Evolutionary conservation across 495 filamentous ascomycete species (phyloP), one percentile per base, ranked within the genome.

Genomic region (Penicillium herquei): DNA sequence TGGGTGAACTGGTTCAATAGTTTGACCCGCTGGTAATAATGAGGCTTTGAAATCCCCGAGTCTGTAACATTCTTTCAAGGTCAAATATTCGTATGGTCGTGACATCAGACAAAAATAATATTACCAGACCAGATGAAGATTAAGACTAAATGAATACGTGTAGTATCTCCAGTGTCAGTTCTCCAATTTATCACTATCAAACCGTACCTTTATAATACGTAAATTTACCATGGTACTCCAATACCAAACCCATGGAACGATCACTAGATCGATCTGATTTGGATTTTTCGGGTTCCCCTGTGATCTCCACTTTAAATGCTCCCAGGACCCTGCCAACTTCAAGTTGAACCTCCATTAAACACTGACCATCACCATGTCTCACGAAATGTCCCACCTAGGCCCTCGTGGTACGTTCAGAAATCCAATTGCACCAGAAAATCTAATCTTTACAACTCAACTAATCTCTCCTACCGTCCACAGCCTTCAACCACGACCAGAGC

Each of bases 401-500:
- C 75, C 75, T 55, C 61, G 70, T 65, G 73, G 73, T 76, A 68
- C 49, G 58, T 53, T 10, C 37, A 40, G 43, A 32, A n/a, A 35
- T 14, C 14, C 34, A 52, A 39, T 41, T 32, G 11, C 32, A 10
- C 13, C 39, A 46, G 16, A 49, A 21, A 34, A 13, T 2, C 14
- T 11, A 30, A 30, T n/a, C 35, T 3, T 10, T 1, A 21, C 7
- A 12, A 18, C n/a, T 35, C 48, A 30, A 14, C 37, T 51, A 39
- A 40, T 7, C 17, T 14, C 30, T 53, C 3, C 10, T 33, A 51
- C 21, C n/a, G 11, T 47, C 51, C 63, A 95, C 63, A 95, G 92
- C 88, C 75, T 93, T 94, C 84, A 92, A 91, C 73, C 89, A 92
- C 74, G 75, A 74, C 12, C 77, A 83, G 51, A 84, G 78, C 70